phyloP scores from a whole-genome alignment of 2,329 filamentous ascomycete species.

The Fusarium siculi region DNA sequence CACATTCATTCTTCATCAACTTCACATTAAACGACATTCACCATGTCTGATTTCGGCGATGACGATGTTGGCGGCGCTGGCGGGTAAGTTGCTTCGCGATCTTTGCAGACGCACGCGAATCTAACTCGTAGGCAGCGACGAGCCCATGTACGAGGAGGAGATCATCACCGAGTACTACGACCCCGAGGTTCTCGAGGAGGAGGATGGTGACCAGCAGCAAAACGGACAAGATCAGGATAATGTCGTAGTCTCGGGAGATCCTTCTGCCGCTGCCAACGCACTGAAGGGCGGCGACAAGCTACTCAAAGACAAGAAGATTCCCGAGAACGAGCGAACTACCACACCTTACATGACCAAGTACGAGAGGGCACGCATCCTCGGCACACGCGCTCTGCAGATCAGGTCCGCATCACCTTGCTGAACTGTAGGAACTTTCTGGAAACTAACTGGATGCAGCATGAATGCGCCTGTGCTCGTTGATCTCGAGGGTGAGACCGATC shows the following conservation, averaged over 20 bases:
- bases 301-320: constrained; percentile 85
- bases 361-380: constrained; percentile 91
- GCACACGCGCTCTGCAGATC: constrained; percentile 93
- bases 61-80: constrained; percentile 69
- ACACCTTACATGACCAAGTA: constrained; percentile 99
- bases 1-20: neutral
- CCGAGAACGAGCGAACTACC: constrained; percentile 86
- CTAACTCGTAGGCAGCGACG: constrained; percentile 63
- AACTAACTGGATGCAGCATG: constrained; percentile 71
- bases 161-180: constrained; percentile 69
- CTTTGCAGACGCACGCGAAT: constrained; percentile 18
- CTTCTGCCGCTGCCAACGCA: constrained; percentile 66
- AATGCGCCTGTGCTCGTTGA: constrained; percentile 97
- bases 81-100: constrained; percentile 58
- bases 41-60: constrained; percentile 80
- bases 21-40: constrained; percentile 24
- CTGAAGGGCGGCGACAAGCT: constrained; percentile 65
- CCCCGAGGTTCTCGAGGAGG: constrained; percentile 64
- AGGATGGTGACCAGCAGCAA: constrained; percentile 62
- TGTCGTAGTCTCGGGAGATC: constrained; percentile 70
- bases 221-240: constrained; percentile 68
- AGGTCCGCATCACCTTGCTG: constrained; percentile 67
- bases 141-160: constrained; percentile 78
- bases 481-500: constrained; percentile 96
- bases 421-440: neutral